Evolutionary conservation across 192 early-diverging fungal species (phyloP).

Genomic region (Coemansia sp.): DNA sequence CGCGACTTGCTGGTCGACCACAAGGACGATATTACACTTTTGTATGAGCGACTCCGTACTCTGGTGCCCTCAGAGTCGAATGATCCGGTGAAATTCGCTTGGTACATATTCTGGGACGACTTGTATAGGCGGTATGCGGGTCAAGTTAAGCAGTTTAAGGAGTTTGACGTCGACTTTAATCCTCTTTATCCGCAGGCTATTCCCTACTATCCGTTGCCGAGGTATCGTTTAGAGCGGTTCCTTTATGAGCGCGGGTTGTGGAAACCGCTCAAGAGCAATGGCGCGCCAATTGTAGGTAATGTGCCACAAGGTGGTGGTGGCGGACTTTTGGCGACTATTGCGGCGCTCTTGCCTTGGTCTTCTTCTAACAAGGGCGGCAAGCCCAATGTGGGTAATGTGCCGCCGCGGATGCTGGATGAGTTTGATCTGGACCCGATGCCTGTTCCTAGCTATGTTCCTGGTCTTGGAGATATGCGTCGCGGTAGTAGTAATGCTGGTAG

Average conservation of each 20-base stretch:
- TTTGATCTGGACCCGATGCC: slow-evolving; percentile 41
- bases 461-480: background rate
- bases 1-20: slow-evolving; percentile 44
- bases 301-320: background rate
- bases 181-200: slow-evolving; percentile 65
- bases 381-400: background rate
- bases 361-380: background rate
- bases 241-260: slow-evolving; percentile 57
- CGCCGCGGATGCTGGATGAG: slow-evolving; percentile 13
- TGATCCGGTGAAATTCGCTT: slow-evolving; percentile 56
- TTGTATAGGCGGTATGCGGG: slow-evolving; percentile 62
- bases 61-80: slow-evolving; percentile 48
- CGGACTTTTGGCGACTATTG: background rate
- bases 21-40: slow-evolving; percentile 35
- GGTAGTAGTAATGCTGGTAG: background rate
- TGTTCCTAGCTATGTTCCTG: slow-evolving; percentile 28
- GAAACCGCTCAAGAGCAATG: slow-evolving; percentile 27
- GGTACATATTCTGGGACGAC: slow-evolving; percentile 75
- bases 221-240: slow-evolving; percentile 61
- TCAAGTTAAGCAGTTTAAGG: slow-evolving; percentile 41
- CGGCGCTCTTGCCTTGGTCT: background rate
- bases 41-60: slow-evolving; percentile 54
- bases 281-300: background rate
- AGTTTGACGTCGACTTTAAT: slow-evolving; percentile 60
- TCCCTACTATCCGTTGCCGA: slow-evolving; percentile 62